A percentile compares a stretch with the other conserved stretches of the same genome.
These are phyloP conservation scores for Narthecium ossifragum DNA, from an alignment of 106 monocot genomes.

Conservation along the genomic window DNA sequence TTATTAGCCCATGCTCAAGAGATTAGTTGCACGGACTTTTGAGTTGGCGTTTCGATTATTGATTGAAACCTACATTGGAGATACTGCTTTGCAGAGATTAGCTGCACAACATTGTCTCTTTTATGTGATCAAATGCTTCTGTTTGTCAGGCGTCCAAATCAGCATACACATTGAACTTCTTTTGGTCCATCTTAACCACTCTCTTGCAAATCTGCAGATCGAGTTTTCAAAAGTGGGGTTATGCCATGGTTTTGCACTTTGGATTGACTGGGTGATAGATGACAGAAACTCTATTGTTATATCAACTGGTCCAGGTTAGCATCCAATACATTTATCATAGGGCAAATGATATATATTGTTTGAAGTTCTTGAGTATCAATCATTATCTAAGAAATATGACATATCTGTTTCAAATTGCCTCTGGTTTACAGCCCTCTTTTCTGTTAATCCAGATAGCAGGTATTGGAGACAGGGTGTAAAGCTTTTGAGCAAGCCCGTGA, in stretches of 20 bases:
- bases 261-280: constrained; percentile 95
- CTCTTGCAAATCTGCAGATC: constrained; percentile 35
- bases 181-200: background rate
- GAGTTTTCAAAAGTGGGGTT: constrained; percentile 46
- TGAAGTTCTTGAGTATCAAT: background rate
- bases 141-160: background rate
- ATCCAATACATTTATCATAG: too few species aligned
- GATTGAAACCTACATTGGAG: background rate
- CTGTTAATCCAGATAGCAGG: constrained; percentile 47
- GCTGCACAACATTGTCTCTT: background rate
- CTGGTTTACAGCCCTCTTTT: background rate
- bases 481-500: constrained; percentile 60
- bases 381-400: too few species aligned
- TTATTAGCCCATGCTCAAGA: too few species aligned
- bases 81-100: too few species aligned
- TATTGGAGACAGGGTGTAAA: constrained; percentile 97
- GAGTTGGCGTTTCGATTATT: background rate
- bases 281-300: constrained; percentile 44
- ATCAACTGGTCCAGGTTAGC: constrained; percentile 84
- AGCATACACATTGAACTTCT: background rate
- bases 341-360: background rate
- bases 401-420: background rate
- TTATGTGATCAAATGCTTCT: background rate
- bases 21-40: background rate
- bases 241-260: constrained; percentile 93